Percentiles rank a stretch among this genome's conserved stretches.
These are phyloP conservation scores for Basidiobolus meristosporus DNA, from an alignment of 371 early-diverging fungal species.

Conservation along the genomic window DNA sequence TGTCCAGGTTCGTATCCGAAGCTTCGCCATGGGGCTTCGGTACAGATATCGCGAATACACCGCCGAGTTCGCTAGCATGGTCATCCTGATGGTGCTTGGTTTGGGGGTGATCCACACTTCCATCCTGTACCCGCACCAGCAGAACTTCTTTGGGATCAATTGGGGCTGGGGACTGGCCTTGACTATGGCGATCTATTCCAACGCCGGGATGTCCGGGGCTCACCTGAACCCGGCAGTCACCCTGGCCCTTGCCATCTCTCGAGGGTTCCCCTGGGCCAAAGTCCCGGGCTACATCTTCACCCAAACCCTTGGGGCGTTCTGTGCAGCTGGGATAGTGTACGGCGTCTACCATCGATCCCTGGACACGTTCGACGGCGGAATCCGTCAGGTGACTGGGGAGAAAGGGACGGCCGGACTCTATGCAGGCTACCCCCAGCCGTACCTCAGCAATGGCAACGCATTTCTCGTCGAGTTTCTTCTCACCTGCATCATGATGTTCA, in stretches of 20 bases:
- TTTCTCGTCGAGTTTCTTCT: slow-evolving; percentile 56
- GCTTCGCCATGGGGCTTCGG: not conserved
- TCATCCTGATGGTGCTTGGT: slow-evolving; percentile 43
- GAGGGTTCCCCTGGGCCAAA: slow-evolving; percentile 38
- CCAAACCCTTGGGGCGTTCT: slow-evolving; percentile 46
- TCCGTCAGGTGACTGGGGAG: slow-evolving; percentile 12
- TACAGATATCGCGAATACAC: slow-evolving; percentile 13
- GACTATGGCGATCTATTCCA: not conserved
- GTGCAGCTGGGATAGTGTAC: slow-evolving; percentile 40
- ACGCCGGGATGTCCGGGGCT: slow-evolving; percentile 17
- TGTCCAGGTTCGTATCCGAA: too few species aligned
- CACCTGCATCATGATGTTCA: slow-evolving; percentile 43
- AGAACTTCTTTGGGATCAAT: slow-evolving; percentile 16
- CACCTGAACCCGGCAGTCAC: slow-evolving; percentile 71
- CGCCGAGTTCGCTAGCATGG: slow-evolving; percentile 68
- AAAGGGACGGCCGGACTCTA: slow-evolving; percentile 49
- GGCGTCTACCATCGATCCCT: slow-evolving; percentile 15
- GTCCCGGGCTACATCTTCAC: slow-evolving; percentile 30
- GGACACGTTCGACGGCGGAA: slow-evolving; percentile 38
- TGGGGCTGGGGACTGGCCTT: slow-evolving; percentile 10
- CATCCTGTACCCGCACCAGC: not conserved
- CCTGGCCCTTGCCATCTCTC: slow-evolving; percentile 37
- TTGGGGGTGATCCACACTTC: slow-evolving; percentile 22
- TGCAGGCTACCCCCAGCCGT: slow-evolving; percentile 33
- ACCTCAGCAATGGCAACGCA: slow-evolving; percentile 21